These are phyloP conservation scores for Magnaporthales sp. DNA, from an alignment of 2,329 filamentous ascomycete genomes.

Conservation along the genomic window DNA sequence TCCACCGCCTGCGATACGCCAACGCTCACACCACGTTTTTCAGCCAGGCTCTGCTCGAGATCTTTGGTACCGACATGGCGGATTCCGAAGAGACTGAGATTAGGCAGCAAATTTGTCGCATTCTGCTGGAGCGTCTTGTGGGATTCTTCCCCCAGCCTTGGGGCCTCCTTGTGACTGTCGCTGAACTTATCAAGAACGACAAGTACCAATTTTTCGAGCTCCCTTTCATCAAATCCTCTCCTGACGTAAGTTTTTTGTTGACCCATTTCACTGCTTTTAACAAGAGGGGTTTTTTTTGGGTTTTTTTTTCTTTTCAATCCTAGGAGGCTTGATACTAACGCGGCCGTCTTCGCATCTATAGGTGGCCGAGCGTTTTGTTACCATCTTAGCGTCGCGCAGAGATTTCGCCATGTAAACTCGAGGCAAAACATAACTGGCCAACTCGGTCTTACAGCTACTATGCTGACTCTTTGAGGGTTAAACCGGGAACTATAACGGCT, in stretches of 20 bases:
- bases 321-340: not conserved
- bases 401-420: not conserved
- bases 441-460: not conserved
- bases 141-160: conserved; percentile 91
- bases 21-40: conserved; percentile 91
- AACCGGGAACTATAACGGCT: not conserved
- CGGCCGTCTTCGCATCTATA: conserved; percentile 7
- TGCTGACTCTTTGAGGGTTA: not conserved
- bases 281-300: not conserved
- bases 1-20: conserved; percentile 86
- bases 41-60: conserved; percentile 71
- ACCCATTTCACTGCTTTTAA: not conserved
- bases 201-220: conserved; percentile 89
- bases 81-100: conserved; percentile 73
- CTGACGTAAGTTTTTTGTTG: conserved; percentile 54
- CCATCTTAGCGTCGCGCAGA: conserved; percentile 12
- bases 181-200: conserved; percentile 87
- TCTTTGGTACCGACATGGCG: conserved; percentile 69
- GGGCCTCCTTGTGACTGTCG: conserved; percentile 81
- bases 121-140: conserved; percentile 79
- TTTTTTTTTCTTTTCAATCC: not conserved
- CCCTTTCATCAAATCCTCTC: conserved; percentile 81
- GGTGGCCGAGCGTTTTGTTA: conserved; percentile 21
- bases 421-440: not conserved
- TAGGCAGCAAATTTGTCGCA: conserved; percentile 81